Percentiles rank a stretch among this genome's conserved stretches.
Evolutionary conservation across 495 filamentous ascomycete genomes (phyloP).

Genomic region (Mycothermus thermophilus): DNA sequence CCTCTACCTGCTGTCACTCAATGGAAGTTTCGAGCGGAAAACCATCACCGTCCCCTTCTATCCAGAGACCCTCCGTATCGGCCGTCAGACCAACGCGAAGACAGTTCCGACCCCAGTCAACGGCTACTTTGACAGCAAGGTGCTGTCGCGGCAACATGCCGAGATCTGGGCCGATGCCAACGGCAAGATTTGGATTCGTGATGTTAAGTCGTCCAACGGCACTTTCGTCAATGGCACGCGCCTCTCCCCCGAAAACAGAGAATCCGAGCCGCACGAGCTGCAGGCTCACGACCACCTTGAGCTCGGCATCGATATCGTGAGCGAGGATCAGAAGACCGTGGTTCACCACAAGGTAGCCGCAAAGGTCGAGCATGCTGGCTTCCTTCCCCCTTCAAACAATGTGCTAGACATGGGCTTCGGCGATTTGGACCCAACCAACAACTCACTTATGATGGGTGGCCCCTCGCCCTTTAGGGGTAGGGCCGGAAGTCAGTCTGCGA

Average conservation of each 20-base stretch:
- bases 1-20: constrained; percentile 70
- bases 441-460: constrained; percentile 47
- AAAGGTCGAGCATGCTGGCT: constrained; percentile 86
- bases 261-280: constrained; percentile 87
- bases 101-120: constrained; percentile 80
- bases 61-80: constrained; percentile 81
- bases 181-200: constrained; percentile 89
- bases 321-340: constrained; percentile 93
- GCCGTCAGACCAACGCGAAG: constrained; percentile 92
- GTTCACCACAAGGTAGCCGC: constrained; percentile 97
- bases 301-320: constrained; percentile 94
- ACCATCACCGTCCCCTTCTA: constrained; percentile 81
- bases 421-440: constrained; percentile 65
- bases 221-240: constrained; percentile 94
- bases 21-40: constrained; percentile 92
- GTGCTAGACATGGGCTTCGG: constrained; percentile 80
- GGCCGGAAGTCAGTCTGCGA: constrained; percentile 56
- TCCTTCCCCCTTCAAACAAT: constrained; percentile 51
- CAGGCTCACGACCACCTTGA: constrained; percentile 80
- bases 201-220: constrained; percentile 96
- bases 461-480: constrained; percentile 47
- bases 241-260: constrained; percentile 80
- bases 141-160: constrained; percentile 88
- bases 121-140: constrained; percentile 96
- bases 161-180: constrained; percentile 85